A percentile compares a stretch with the other conserved stretches of the same genome.
Conservation (phyloP, 441 rosid species). For the Erysimum pusillum region DNA sequence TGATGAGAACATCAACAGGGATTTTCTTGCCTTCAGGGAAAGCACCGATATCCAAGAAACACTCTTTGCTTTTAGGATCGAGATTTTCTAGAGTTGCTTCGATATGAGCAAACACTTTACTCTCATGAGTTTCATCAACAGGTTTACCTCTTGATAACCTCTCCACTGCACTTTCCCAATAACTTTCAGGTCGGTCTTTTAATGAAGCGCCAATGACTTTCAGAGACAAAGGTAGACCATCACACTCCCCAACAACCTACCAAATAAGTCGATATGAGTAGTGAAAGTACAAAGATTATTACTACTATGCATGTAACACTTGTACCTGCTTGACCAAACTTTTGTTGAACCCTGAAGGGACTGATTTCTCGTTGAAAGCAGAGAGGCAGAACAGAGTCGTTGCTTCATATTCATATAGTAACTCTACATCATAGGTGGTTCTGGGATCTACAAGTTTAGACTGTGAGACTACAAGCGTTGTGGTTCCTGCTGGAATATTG, state of each 20-base stretch:
- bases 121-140: not conserved
- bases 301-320: not conserved
- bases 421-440: not conserved
- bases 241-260: not conserved
- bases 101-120: not conserved
- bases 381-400: not conserved
- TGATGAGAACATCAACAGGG: conserved; percentile 1
- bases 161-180: not conserved
- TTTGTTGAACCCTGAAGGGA: not conserved
- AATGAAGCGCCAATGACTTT: not conserved
- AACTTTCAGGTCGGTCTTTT: not conserved
- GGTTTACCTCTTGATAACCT: conserved; percentile 2
- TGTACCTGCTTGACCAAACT: not conserved
- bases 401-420: not conserved
- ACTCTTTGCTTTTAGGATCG: not conserved
- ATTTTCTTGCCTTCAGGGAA: not conserved
- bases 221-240: not conserved
- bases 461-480: not conserved
- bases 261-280: not conserved
- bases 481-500: not conserved
- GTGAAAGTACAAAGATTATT: not conserved
- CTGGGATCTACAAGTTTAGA: not conserved
- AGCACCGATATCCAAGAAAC: not conserved
- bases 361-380: not conserved
- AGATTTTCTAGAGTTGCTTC: not conserved